These are phyloP conservation scores for Quercus engelmannii DNA, from an alignment of 306 rosid genomes.

Conservation along the genomic window DNA sequence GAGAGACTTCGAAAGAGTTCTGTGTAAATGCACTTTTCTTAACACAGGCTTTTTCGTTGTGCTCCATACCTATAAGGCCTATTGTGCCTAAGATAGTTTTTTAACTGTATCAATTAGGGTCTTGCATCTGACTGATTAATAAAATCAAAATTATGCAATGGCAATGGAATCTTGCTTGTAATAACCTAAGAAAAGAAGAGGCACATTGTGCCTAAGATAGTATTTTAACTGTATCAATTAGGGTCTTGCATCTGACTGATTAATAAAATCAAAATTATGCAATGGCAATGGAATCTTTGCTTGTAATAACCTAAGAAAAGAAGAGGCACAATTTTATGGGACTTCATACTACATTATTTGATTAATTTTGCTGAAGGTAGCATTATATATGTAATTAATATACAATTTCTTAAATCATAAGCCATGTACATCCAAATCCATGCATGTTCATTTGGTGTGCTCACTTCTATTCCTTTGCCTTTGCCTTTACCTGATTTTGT, in stretches of 20 bases:
- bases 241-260: neutral
- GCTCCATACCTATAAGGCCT: neutral
- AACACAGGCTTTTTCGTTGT: no score
- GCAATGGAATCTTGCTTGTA: slow-evolving; percentile 4
- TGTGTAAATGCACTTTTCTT: no score
- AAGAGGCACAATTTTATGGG: neutral
- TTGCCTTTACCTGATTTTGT: neutral
- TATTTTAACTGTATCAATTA: neutral
- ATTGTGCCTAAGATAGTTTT: neutral
- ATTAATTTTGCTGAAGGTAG: neutral
- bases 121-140: neutral
- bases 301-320: slow-evolving; percentile 5
- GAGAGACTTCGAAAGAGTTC: no score
- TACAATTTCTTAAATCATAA: neutral
- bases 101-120: neutral
- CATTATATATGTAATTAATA: neutral
- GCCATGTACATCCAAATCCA: slow-evolving; percentile 1
- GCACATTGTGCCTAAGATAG: neutral
- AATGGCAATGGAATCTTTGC: slow-evolving; percentile 4
- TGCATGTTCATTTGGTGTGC: slow-evolving; percentile 12
- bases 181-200: slow-evolving; percentile 6
- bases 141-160: neutral
- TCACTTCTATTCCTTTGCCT: neutral
- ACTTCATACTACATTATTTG: neutral
- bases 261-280: neutral